phyloP scores from a whole-genome alignment of 2,329 filamentous ascomycete species.

The Tricladium varicosporioides region DNA sequence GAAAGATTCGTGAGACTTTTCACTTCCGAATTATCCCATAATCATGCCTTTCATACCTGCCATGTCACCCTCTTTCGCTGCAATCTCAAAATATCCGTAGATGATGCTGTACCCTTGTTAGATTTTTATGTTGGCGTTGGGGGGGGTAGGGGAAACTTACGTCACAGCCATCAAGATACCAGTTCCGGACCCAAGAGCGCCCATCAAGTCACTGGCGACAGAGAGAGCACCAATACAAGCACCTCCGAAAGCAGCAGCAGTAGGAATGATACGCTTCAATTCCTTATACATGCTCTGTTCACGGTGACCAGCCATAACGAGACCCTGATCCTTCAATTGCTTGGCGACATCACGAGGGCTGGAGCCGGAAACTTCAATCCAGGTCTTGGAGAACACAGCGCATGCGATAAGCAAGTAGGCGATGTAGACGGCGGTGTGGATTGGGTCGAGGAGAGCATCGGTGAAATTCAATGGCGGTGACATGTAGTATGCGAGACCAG shows the following conservation, averaged over 20 bases:
- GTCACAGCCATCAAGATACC: slow-evolving; percentile 98
- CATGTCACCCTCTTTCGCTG: slow-evolving; percentile 96
- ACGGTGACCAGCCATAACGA: slow-evolving; percentile 98
- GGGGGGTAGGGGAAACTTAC: slow-evolving; percentile 56
- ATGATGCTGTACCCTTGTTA: slow-evolving; percentile 70
- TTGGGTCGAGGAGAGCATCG: slow-evolving; percentile 92
- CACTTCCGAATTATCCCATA: slow-evolving; percentile 53
- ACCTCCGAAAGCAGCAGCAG: slow-evolving; percentile 95
- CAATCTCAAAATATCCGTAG: slow-evolving; percentile 99
- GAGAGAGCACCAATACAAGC: slow-evolving; percentile 98
- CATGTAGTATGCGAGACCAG: slow-evolving; percentile 99
- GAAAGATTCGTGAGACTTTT: slow-evolving; percentile 15
- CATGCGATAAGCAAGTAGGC: slow-evolving; percentile 97
- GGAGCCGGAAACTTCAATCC: slow-evolving; percentile 98
- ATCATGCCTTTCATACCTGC: slow-evolving; percentile 75
- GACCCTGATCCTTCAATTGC: slow-evolving; percentile 99
- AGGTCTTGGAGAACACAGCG: slow-evolving; percentile 99
- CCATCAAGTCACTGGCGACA: slow-evolving; percentile 91
- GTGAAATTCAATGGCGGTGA: slow-evolving; percentile 96
- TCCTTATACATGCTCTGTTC: slow-evolving; percentile 99
- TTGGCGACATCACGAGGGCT: slow-evolving; percentile 98
- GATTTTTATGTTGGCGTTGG: slow-evolving; percentile 33
- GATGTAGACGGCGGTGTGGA: slow-evolving; percentile 95
- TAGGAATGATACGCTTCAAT: slow-evolving; percentile 98
- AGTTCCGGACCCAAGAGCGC: slow-evolving; percentile 92